A percentile compares a stretch with the other conserved stretches of the same genome.
phyloP scores from a whole-genome alignment of 1,284 basidiomycete genomes.

The Tilletia setariae region DNA sequence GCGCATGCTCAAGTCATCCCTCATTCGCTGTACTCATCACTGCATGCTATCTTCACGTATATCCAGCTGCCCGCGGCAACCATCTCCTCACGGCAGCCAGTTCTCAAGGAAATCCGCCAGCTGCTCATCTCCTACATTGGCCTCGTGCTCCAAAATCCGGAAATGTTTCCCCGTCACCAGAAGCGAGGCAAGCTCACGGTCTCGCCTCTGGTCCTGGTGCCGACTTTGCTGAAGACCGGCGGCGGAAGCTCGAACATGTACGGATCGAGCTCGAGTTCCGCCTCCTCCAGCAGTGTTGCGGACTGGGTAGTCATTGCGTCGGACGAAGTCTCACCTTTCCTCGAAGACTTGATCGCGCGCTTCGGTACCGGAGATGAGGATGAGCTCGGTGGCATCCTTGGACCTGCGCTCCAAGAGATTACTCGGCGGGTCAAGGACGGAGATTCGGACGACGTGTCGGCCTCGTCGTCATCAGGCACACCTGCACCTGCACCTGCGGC shows the following conservation, averaged over 20 bases:
- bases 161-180: conserved; percentile 71
- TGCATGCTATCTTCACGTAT: neutral
- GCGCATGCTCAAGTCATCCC: too few relatives aligned
- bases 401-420: conserved; percentile 52
- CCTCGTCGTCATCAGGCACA: neutral
- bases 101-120: conserved; percentile 30
- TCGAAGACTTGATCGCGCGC: conserved; percentile 57
- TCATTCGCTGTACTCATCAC: neutral
- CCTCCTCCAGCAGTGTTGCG: conserved; percentile 20
- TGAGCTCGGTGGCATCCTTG: conserved; percentile 57
- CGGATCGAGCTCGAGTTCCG: conserved; percentile 21
- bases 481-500: neutral
- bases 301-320: conserved; percentile 50
- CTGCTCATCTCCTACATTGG: conserved; percentile 87
- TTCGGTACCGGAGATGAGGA: conserved; percentile 55
- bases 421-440: conserved; percentile 42
- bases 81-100: conserved; percentile 61
- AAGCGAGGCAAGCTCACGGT: conserved; percentile 23
- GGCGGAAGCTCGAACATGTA: conserved; percentile 6
- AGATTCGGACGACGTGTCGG: conserved; percentile 18
- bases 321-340: conserved; percentile 56
- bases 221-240: conserved; percentile 30
- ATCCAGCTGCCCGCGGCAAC: conserved; percentile 21
- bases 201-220: conserved; percentile 64
- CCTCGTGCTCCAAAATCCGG: conserved; percentile 80